These are phyloP conservation scores for Esteya vermicola DNA, from an alignment of 2,329 filamentous ascomycete genomes.

Conservation along the genomic window DNA sequence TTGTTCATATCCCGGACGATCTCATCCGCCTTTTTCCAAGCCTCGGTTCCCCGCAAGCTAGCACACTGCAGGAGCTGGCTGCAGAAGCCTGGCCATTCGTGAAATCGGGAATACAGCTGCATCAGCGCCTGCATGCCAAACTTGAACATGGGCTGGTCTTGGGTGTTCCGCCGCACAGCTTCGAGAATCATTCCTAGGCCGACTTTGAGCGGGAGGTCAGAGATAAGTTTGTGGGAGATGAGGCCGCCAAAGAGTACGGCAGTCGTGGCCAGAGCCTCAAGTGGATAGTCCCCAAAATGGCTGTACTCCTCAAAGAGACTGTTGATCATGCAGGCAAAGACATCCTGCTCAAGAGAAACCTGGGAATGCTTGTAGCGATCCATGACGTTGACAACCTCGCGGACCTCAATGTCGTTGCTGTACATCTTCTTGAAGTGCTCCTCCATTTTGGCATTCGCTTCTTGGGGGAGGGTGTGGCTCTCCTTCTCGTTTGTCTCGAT, in stretches of 20 bases:
- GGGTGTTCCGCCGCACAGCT: slow-evolving; percentile 71
- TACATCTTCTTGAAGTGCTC: slow-evolving; percentile 99
- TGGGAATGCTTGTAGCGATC: slow-evolving; percentile 78
- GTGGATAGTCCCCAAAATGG: slow-evolving; percentile 87
- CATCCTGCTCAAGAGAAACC: slow-evolving; percentile 74
- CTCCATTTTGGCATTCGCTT: slow-evolving; percentile 85
- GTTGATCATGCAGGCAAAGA: slow-evolving; percentile 98
- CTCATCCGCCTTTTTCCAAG: slow-evolving; percentile 69
- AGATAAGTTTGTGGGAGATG: slow-evolving; percentile 84
- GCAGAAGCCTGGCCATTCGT: slow-evolving; percentile 94
- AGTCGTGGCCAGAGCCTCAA: slow-evolving; percentile 91
- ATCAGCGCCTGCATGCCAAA: slow-evolving; percentile 92
- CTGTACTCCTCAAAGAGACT: slow-evolving; percentile 94
- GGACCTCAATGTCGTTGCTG: slow-evolving; percentile 72
- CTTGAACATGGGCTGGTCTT: slow-evolving; percentile 89
- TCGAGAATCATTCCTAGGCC: slow-evolving; percentile 98
- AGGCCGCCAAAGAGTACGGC: slow-evolving; percentile 94
- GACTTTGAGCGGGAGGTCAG: slow-evolving; percentile 79
- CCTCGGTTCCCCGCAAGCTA: slow-evolving; percentile 70
- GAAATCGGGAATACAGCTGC: slow-evolving; percentile 68
- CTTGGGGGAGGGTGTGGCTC: slow-evolving; percentile 65
- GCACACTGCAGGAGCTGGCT: slow-evolving; percentile 70
- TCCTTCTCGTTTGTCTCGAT: slow-evolving; percentile 73
- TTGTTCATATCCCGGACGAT: slow-evolving; percentile 57
- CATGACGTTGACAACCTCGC: slow-evolving; percentile 72